phyloP scores from a whole-genome alignment of 129 eudicot species.

The Centella asiatica region DNA sequence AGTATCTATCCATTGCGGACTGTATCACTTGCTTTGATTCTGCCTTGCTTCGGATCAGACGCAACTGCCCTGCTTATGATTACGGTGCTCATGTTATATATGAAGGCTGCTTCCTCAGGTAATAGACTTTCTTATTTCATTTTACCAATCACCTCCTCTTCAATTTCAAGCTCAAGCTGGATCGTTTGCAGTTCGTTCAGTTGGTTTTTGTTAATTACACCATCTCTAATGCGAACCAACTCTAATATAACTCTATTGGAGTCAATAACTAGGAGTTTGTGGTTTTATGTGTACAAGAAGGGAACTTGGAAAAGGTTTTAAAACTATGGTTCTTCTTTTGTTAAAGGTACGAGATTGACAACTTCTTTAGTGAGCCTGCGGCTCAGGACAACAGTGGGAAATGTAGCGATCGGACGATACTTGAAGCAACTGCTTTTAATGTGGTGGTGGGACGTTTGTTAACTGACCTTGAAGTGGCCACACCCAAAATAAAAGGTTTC shows the following conservation, averaged over 20 bases:
- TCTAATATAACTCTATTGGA: too few species aligned
- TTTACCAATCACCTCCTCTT: background rate
- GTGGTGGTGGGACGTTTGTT: slow-evolving; percentile 16
- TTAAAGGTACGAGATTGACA: too few species aligned
- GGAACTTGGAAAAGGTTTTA: too few species aligned
- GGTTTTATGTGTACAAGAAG: too few species aligned
- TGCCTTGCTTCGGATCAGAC: slow-evolving; percentile 30
- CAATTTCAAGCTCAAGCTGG: too few species aligned
- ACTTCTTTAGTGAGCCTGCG: slow-evolving; percentile 24
- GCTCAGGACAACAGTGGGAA: slow-evolving; percentile 22
- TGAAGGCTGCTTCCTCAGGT: slow-evolving; percentile 79
- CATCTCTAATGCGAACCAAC: too few species aligned
- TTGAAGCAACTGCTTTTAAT: slow-evolving; percentile 16
- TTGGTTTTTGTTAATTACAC: too few species aligned
- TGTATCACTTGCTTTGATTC: slow-evolving; percentile 52
- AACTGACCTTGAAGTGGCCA: slow-evolving; percentile 23
- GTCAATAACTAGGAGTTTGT: too few species aligned
- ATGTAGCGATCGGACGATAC: slow-evolving; percentile 20
- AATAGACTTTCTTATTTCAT: background rate
- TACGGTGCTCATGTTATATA: slow-evolving; percentile 65
- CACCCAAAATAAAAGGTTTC: slow-evolving; percentile 28
- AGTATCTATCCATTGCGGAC: slow-evolving; percentile 40
- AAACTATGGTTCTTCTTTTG: too few species aligned
- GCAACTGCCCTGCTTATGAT: slow-evolving; percentile 37
- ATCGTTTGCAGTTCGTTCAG: too few species aligned